Evolutionary conservation across 2,329 filamentous ascomycete genomes (phyloP).

Genomic region (Xylaria sp.): DNA sequence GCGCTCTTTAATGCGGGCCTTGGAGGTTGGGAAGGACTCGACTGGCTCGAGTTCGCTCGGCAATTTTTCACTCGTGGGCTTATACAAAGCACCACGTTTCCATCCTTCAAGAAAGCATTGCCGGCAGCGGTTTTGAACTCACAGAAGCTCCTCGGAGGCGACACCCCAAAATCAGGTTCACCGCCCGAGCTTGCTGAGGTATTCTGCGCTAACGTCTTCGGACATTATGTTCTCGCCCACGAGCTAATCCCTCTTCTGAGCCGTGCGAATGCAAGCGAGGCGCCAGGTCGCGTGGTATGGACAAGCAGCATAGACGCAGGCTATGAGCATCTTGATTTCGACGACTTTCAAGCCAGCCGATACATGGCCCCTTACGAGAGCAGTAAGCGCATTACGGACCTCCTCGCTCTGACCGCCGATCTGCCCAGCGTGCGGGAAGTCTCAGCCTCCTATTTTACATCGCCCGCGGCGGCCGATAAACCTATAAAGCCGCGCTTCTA

Average conservation of each 20-base stretch:
- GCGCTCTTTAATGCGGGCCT: slow-evolving; percentile 89
- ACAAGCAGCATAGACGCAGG: slow-evolving; percentile 81
- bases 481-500: slow-evolving; percentile 72
- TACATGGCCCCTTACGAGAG: slow-evolving; percentile 79
- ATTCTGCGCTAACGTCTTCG: slow-evolving; percentile 93
- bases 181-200: slow-evolving; percentile 78
- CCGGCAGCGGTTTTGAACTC: slow-evolving; percentile 57
- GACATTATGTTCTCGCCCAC: slow-evolving; percentile 90
- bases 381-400: slow-evolving; percentile 86
- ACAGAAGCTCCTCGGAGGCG: slow-evolving; percentile 47
- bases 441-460: slow-evolving; percentile 65
- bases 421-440: slow-evolving; percentile 71
- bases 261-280: slow-evolving; percentile 53
- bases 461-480: slow-evolving; percentile 37
- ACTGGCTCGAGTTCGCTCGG: slow-evolving; percentile 70
- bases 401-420: slow-evolving; percentile 78
- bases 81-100: slow-evolving; percentile 77
- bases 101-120: slow-evolving; percentile 75
- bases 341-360: slow-evolving; percentile 80
- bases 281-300: slow-evolving; percentile 81
- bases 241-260: slow-evolving; percentile 79
- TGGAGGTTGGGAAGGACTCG: slow-evolving; percentile 83
- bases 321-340: slow-evolving; percentile 62
- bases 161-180: slow-evolving; percentile 36
- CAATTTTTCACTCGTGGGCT: slow-evolving; percentile 67